Conservation (phyloP, 345 rosid genomes). For the Heritiera littoralis region DNA sequence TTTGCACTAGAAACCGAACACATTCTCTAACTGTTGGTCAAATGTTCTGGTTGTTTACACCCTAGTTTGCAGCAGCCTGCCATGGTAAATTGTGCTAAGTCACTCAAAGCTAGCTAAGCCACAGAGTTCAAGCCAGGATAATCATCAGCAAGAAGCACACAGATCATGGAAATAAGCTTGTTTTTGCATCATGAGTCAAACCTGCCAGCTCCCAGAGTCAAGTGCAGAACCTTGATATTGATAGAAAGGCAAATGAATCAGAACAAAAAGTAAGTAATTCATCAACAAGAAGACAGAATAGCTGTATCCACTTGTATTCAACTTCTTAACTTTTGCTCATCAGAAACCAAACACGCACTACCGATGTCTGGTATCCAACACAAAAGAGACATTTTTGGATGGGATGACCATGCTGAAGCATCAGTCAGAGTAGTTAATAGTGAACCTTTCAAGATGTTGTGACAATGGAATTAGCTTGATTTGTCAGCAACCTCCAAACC, state of each 20-base stretch:
- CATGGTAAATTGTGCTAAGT: background rate
- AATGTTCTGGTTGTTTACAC: too few species aligned
- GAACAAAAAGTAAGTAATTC: slow-evolving; percentile 67
- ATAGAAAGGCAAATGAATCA: slow-evolving; percentile 83
- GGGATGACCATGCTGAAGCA: slow-evolving; percentile 33
- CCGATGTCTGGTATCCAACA: slow-evolving; percentile 59
- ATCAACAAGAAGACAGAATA: slow-evolving; percentile 50
- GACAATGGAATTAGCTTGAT: slow-evolving; percentile 39
- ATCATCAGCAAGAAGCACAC: background rate
- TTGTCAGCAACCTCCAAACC: slow-evolving; percentile 51
- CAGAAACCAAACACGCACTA: slow-evolving; percentile 67
- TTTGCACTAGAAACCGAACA: too few species aligned
- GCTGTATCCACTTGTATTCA: slow-evolving; percentile 69
- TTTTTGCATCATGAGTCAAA: slow-evolving; percentile 34
- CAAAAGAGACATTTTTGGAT: slow-evolving; percentile 30
- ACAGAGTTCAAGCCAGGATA: background rate
- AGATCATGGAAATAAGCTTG: background rate
- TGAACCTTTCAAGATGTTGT: slow-evolving; percentile 28
- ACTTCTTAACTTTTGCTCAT: slow-evolving; percentile 60
- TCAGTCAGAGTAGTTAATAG: slow-evolving; percentile 34
- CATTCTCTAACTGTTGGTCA: too few species aligned
- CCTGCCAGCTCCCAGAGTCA: slow-evolving; percentile 33
- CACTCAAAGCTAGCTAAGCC: background rate
- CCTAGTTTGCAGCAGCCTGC: background rate
- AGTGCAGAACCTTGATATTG: slow-evolving; percentile 52